Conservation (phyloP, 1,284 basidiomycete genomes). For the Grifola frondosa region DNA sequence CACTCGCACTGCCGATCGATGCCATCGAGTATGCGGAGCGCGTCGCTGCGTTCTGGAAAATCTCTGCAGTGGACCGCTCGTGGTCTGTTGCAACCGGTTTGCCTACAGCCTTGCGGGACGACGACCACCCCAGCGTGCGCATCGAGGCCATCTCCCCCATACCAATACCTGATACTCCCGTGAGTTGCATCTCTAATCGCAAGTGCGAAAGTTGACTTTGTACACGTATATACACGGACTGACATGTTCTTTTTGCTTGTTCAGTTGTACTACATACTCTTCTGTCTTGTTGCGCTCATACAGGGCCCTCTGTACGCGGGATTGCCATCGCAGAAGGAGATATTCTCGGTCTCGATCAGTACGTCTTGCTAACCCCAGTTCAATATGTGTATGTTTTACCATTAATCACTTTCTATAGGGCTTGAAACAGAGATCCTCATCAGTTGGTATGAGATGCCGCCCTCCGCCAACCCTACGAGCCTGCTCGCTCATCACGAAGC, state of each 20-base stretch:
- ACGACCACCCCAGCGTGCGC: conserved; percentile 42
- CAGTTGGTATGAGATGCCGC: conserved; percentile 26
- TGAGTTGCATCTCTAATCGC: too few species aligned
- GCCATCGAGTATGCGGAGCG: conserved; percentile 43
- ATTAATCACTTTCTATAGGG: conserved; percentile 20
- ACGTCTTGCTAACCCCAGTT: conserved; percentile 13
- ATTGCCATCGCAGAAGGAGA: conserved; percentile 43
- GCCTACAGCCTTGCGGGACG: conserved; percentile 50
- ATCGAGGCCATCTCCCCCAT: conserved; percentile 52
- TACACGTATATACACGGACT: too few species aligned
- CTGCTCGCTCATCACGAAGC: conserved; percentile 34
- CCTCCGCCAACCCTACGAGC: conserved; percentile 18
- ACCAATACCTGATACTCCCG: conserved; percentile 16
- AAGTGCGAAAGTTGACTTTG: too few species aligned
- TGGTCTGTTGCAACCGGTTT: conserved; percentile 54
- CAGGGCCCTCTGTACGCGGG: too few species aligned
- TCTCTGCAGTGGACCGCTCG: conserved; percentile 54
- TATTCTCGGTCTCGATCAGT: conserved; percentile 38
- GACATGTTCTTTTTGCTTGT: too few species aligned
- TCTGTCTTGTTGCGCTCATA: too few species aligned
- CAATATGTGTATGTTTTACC: too few species aligned
- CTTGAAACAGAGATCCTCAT: conserved; percentile 35
- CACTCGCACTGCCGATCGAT: conserved; percentile 39
- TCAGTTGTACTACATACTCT: too few species aligned
- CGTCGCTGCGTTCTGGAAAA: conserved; percentile 55